Evolutionary conservation across 1,284 basidiomycete genomes (phyloP), one percentile per base, ranked within the genome.

Genomic region (Pulveroboletus sp.): DNA sequence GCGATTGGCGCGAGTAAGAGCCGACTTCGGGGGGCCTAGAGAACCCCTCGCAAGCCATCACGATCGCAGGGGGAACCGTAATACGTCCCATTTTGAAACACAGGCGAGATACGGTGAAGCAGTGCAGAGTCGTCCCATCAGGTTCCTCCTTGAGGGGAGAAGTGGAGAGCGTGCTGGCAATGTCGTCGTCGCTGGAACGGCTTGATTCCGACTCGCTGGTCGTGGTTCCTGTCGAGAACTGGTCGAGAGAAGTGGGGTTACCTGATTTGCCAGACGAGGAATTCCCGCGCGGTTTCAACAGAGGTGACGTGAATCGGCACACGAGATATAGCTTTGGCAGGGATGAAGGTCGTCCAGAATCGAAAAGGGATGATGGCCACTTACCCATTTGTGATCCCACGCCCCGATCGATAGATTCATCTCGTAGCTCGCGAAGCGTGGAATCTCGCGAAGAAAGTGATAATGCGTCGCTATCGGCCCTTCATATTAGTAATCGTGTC

Each of bases 371-470:
- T 38, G 38, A 6, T 1, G 8, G 35, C 17, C 17, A 49, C 83
- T 63, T 59, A 91, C 88, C 91, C 92, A 94, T 80, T 94, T 94
- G 42, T 86, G 77, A 58, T 92, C 91, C 90, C 91, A 94, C 7
- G 84, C 79, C 5, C 77, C 86, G 18, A 89, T 73, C 36, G 72
- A 78, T n/a, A 84, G 70, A 49, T 86, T 79, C 39, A 94, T 81
- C 69, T 91, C 84, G 65, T 92, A 94, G 18, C 72, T 69, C 3
- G 82, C 67, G 25, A 89, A 77, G 46, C 91, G 84, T 1, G 92
- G 91, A 46, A 94, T 91, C 75, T 94, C 92, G 40, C 82, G 83
- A 43, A 91, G 73, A 73, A 89, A 93, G 56, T 80, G 76, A 65
- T 83, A 92, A 69, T 91, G 84, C 0, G 87, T 86, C 2, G 81